A percentile compares a stretch with the other conserved stretches of the same genome.
phyloP scores from a whole-genome alignment of 768 basidiomycete genomes.

The Tylopilus felleus region DNA sequence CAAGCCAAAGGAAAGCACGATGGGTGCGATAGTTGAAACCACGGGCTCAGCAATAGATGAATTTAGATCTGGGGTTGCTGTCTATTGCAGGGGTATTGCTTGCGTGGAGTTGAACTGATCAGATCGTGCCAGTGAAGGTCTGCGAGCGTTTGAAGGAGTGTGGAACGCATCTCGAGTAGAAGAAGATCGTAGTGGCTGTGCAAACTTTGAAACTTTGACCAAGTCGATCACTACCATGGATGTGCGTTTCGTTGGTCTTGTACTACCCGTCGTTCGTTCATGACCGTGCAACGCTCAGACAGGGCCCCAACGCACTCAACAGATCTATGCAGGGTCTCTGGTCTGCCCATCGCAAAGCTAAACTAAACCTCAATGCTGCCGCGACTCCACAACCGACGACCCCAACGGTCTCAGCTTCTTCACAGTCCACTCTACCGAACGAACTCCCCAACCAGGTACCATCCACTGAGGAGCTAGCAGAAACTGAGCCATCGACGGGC shows the following conservation, averaged over 20 bases:
- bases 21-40: too few relatives aligned
- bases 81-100: too few relatives aligned
- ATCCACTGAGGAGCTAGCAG: constrained; percentile 14
- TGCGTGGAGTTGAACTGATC: too few relatives aligned
- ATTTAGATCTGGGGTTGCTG: too few relatives aligned
- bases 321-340: constrained; percentile 78
- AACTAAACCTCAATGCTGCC: constrained; percentile 60
- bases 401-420: not conserved
- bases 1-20: too few relatives aligned
- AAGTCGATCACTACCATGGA: constrained; percentile 20
- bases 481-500: constrained; percentile 11
- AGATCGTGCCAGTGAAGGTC: constrained; percentile 46
- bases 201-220: not conserved
- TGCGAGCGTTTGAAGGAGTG: constrained; percentile 50
- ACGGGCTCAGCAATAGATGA: too few relatives aligned
- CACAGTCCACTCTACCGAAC: constrained; percentile 4
- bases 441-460: constrained; percentile 27
- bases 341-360: constrained; percentile 63
- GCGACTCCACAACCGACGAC: not conserved
- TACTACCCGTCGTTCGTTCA: not conserved
- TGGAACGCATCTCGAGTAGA: constrained; percentile 42
- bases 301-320: constrained; percentile 76
- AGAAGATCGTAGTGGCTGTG: not conserved
- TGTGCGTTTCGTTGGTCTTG: constrained; percentile 6
- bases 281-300: constrained; percentile 41